Base-by-base conservation (phyloP, 164 flowering plant species). In the Nelumbo lutea region DNA sequence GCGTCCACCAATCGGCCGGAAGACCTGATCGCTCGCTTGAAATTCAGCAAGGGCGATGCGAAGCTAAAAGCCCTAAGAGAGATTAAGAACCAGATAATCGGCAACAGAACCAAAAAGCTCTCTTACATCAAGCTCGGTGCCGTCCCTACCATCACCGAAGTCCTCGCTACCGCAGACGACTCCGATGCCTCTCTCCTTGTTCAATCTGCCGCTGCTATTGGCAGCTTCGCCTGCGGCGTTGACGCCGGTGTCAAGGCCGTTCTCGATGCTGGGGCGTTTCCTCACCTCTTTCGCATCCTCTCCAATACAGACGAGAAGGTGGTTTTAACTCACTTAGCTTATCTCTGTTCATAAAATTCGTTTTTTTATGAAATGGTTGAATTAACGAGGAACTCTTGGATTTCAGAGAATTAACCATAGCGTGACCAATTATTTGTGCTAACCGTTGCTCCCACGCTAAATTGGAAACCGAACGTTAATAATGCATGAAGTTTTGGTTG, bases 61-160 rank as follows among this genome's bases (percentile, higher is more conserved):
- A 82, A 81, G 76, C 86, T 92, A 59, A 87, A 84, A 80, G 88
- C 96, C 45, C 83, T 95, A 4, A 68, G 97, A 15, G 97, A 92
- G 64, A 69, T 95, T 63, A 95, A 95, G 83, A 95, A 95, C 73
- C 98, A 88, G 81, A 95, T 95, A 68, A 95, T 95, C 57, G 99
- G 99, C 1, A 95, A 95, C 76, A 89, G 87, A 47, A 92, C 99
- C 64, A 95, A 90, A 83, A 95, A 95, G 79, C 83, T 92, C 62
- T 75, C 87, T 46, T 95, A 77, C 79, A 79, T 92, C 77, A 89
- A 90, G 75, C 93, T 90, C 71, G 97, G 91, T 59, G 89, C 88
- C 9, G 93, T 90, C 27, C 91, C 98, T 7, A 77, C 77, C 70
- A 81, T 92, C 60, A 89, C 87, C 65, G 70, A 68, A 38, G 71